Evolutionary conservation across 306 rosid species (phyloP).

Genomic region (Castanea crenata): DNA sequence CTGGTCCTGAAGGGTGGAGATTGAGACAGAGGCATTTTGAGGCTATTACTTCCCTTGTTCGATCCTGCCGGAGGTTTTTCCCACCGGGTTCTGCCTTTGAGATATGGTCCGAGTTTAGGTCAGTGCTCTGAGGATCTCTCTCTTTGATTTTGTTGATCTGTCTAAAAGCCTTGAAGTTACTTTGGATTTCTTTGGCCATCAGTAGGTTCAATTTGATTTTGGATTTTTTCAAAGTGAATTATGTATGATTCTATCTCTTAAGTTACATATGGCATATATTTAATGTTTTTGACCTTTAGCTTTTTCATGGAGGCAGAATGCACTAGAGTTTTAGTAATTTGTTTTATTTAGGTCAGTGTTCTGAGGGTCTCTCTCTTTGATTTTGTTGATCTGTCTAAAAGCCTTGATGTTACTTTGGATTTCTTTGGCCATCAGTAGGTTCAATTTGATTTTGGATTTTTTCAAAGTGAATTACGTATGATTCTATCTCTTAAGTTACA

Average conservation of each 20-base stretch:
- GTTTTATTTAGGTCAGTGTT: conserved; percentile 60
- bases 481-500: conserved; percentile 22
- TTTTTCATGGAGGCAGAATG: not conserved
- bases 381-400: not conserved
- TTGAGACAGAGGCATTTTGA: conserved; percentile 88
- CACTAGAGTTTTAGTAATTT: not conserved
- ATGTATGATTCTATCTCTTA: conserved; percentile 12
- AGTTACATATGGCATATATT: conserved; percentile 18
- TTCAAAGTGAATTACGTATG: conserved; percentile 14
- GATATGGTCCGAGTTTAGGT: conserved; percentile 98
- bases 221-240: conserved; percentile 17
- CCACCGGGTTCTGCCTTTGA: conserved; percentile 88
- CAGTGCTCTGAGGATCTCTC: conserved; percentile 37
- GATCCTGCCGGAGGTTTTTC: conserved; percentile 92
- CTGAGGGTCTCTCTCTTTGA: conserved; percentile 23
- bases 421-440: conserved; percentile 19
- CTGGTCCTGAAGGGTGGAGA: conserved; percentile 99
- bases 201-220: conserved; percentile 21
- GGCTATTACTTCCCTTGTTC: conserved; percentile 89
- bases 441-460: conserved; percentile 16
- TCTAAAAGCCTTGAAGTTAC: not conserved
- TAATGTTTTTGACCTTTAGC: not conserved
- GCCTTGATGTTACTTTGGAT: not conserved
- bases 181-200: conserved; percentile 7
- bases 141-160: conserved; percentile 9